Evolutionary conservation across 495 filamentous ascomycete genomes (phyloP), one percentile per base, ranked within the genome.

Genomic region (Trichoderma erinaceum): DNA sequence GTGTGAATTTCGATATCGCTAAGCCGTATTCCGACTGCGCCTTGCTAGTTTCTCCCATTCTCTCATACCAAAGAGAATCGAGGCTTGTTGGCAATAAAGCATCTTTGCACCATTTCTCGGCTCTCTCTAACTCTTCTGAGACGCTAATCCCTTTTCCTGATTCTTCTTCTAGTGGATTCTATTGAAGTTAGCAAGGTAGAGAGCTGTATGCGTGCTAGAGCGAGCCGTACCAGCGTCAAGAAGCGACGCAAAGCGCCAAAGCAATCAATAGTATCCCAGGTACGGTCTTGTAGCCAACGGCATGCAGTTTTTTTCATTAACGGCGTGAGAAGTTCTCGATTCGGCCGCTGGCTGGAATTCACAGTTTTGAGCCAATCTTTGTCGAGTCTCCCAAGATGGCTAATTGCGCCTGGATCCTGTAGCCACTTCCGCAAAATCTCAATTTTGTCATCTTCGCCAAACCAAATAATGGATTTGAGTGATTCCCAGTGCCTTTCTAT

Each of bases 401-500:
- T n/a, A 4, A 21, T 56, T 56, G 50, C 50, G 50, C 8, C 50
- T n/a, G 50, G 50, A n/a, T 56, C 50, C 21, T 56, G 16, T 4
- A 56, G 50, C 50, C 50, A 56, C 10, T 56, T 56, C 11, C 50
- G 50, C 10, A 56, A 56, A 11, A 25, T 56, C 8, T 56, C 50
- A 21, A 56, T 6, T 56, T 56, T 4, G 16, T 6, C 10, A n/a
- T 23, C 50, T 25, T 56, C n/a, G 50, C 50, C 43, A 23, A 56
- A 56, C 50, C 50, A 56, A 56, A n/a, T 25, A n/a, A 56, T 56
- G 2, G 4, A n/a, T 4, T 56, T 21, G n/a, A 25, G 2, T 3
- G 18, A 23, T 4, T 68, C 64, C 73, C 72, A 75, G 63, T 72
- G 72, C 6, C 65, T 68, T 50, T 74, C 73, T n/a, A 74, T 50